A percentile compares a stretch with the other conserved stretches of the same genome.
Evolutionary conservation across 805 yeast genomes (phyloP).

Genomic region (Candida ascalaphidarum): DNA sequence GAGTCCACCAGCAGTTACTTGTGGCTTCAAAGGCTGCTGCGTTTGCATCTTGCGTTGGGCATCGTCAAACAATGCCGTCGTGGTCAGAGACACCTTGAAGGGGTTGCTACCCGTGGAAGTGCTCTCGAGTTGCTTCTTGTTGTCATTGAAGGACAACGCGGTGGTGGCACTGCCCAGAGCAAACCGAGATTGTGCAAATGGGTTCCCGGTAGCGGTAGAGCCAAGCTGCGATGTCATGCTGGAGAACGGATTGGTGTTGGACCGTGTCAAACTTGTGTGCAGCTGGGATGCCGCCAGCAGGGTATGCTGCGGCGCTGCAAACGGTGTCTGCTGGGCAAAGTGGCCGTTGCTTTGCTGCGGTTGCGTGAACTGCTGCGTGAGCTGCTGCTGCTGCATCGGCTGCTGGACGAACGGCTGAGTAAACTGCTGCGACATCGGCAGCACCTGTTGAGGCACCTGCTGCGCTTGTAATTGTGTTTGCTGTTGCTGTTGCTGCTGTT

Average conservation of each 20-base stretch:
- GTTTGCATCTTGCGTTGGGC: slow-evolving; percentile 11
- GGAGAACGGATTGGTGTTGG: slow-evolving; percentile 7
- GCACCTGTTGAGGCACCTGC: slow-evolving; percentile 7
- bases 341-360: too few species aligned
- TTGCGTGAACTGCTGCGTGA: slow-evolving; percentile 1
- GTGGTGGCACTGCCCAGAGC: slow-evolving; percentile 22
- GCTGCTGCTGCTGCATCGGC: slow-evolving; percentile 1
- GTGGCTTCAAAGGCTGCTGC: slow-evolving; percentile 30
- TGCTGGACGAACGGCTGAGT: slow-evolving; percentile 1
- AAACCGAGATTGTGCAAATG: slow-evolving; percentile 35
- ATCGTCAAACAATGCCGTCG: slow-evolving; percentile 21
- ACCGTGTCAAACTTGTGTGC: too few species aligned
- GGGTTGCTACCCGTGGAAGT: slow-evolving; percentile 54
- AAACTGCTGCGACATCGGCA: slow-evolving; percentile 2
- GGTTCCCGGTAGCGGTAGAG: slow-evolving; percentile 31
- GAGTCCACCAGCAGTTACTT: slow-evolving; percentile 67
- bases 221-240: slow-evolving; percentile 28
- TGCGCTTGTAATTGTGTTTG: slow-evolving; percentile 2
- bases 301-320: too few species aligned
- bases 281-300: too few species aligned
- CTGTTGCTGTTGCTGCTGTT: slow-evolving; percentile 2
- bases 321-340: too few species aligned
- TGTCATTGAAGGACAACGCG: slow-evolving; percentile 16
- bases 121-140: slow-evolving; percentile 12
- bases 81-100: slow-evolving; percentile 37